Percentiles rank a stretch among this genome's conserved stretches.
These are phyloP conservation scores for Flaveria bidentis DNA, from an alignment of 129 eudicot genomes.

Conservation along the genomic window DNA sequence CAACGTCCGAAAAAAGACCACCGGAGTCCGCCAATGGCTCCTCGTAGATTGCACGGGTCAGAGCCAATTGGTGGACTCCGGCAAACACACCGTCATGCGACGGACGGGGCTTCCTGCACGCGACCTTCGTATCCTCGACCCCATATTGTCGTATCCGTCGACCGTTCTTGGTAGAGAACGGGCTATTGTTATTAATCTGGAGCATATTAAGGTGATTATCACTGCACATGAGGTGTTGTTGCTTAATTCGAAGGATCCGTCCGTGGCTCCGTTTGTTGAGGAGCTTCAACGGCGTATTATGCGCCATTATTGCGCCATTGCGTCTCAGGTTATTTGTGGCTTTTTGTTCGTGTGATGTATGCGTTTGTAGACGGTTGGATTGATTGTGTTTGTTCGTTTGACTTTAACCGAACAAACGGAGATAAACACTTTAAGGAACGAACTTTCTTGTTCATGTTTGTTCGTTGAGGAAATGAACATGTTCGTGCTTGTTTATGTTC, in stretches of 20 bases:
- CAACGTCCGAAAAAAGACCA: slow-evolving; percentile 29
- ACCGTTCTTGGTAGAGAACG: slow-evolving; percentile 44
- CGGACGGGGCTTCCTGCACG: slow-evolving; percentile 34
- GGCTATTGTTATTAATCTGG: slow-evolving; percentile 90
- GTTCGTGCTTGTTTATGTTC: neutral
- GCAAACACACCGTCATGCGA: slow-evolving; percentile 26
- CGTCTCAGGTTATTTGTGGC: slow-evolving; percentile 51
- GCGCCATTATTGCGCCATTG: slow-evolving; percentile 57
- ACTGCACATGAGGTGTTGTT: slow-evolving; percentile 81
- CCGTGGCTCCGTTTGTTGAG: slow-evolving; percentile 70
- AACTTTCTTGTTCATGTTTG: neutral
- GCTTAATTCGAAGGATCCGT: slow-evolving; percentile 74
- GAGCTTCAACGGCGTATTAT: slow-evolving; percentile 65
- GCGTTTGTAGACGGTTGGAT: neutral
- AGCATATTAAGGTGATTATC: slow-evolving; percentile 90
- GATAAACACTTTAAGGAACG: neutral
- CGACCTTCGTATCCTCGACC: slow-evolving; percentile 31
- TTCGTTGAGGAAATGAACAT: neutral
- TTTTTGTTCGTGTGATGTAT: neutral
- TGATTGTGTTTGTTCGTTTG: neutral
- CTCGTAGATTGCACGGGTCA: slow-evolving; percentile 36
- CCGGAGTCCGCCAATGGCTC: slow-evolving; percentile 41
- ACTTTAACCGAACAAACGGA: neutral
- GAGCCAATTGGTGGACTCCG: slow-evolving; percentile 37
- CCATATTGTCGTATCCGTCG: slow-evolving; percentile 26